Percentiles rank a stretch among this genome's conserved stretches.
Conservation (phyloP, 805 yeast species). For the Yueomyces sp. region DNA sequence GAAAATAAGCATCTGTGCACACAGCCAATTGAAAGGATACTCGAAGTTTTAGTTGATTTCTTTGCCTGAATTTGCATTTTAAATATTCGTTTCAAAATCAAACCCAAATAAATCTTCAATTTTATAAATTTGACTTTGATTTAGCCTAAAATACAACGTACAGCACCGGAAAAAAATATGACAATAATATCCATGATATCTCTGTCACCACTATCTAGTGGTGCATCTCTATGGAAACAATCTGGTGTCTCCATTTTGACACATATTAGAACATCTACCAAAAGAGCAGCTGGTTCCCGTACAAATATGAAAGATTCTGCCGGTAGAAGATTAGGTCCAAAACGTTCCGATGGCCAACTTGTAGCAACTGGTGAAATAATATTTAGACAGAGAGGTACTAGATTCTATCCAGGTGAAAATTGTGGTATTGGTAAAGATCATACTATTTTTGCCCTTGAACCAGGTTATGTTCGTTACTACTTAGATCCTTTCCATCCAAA, state of each 20-base stretch:
- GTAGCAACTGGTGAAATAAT: slow-evolving; percentile 79
- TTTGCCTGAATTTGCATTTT: no score
- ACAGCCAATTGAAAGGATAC: no score
- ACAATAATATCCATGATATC: no score
- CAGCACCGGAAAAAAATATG: no score
- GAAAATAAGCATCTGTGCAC: no score
- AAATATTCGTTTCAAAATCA: no score
- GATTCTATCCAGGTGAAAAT: slow-evolving; percentile 88
- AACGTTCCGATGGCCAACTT: slow-evolving; percentile 59
- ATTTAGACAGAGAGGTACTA: slow-evolving; percentile 90
- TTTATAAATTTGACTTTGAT: no score
- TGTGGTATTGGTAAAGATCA: slow-evolving; percentile 86
- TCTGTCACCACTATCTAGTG: no score
- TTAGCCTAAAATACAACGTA: no score
- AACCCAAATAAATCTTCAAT: no score
- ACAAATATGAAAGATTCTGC: slow-evolving; percentile 89
- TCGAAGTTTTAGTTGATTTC: no score
- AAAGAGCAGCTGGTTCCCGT: slow-evolving; percentile 89
- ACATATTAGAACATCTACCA: slow-evolving; percentile 77
- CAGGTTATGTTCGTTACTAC: slow-evolving; percentile 86
- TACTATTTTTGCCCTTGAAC: slow-evolving; percentile 80
- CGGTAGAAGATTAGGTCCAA: slow-evolving; percentile 89
- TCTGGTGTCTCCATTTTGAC: slow-evolving; percentile 5
- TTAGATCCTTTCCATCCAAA: slow-evolving; percentile 93
- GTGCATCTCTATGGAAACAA: neutral